Evolutionary conservation across 768 basidiomycete species (phyloP).

Genomic region (Brasilioporus rufonigricans): DNA sequence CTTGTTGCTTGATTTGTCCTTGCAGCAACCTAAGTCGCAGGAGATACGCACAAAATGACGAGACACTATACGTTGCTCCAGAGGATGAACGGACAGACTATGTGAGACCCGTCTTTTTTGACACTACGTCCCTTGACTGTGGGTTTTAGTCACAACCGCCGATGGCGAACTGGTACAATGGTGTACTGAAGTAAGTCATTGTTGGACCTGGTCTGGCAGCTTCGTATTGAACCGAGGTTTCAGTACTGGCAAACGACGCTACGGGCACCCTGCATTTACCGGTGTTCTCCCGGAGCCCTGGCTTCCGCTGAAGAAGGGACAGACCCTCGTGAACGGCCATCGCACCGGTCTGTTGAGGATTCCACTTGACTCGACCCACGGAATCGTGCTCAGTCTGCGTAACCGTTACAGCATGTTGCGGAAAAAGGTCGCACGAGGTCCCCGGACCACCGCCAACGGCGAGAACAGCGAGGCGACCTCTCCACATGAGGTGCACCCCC

Average conservation of each 20-base stretch:
- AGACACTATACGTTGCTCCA: conserved; percentile 92
- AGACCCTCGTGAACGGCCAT: conserved; percentile 61
- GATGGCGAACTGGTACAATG: conserved; percentile 92
- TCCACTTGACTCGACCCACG: conserved; percentile 47
- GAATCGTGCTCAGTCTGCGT: conserved; percentile 80
- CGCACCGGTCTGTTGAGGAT: conserved; percentile 35
- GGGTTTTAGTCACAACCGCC: conserved; percentile 82
- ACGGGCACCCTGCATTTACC: conserved; percentile 94
- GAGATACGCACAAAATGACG: conserved; percentile 91
- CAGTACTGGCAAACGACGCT: conserved; percentile 92
- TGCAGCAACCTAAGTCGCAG: conserved; percentile 77
- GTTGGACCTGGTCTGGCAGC: not conserved
- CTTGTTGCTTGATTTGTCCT: not conserved
- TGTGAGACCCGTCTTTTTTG: conserved; percentile 39
- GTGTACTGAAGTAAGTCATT: conserved; percentile 76
- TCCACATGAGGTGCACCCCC: conserved; percentile 20
- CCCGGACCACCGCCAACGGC: conserved; percentile 5
- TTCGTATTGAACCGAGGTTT: conserved; percentile 3
- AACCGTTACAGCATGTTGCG: conserved; percentile 62
- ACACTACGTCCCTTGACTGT: conserved; percentile 3
- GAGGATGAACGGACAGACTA: conserved; percentile 93
- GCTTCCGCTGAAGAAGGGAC: conserved; percentile 86
- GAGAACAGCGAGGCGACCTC: not conserved
- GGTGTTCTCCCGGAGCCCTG: conserved; percentile 92
- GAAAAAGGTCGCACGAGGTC: conserved; percentile 26